These are phyloP conservation scores for Talaromyces sp. DNA, from an alignment of 2,329 filamentous ascomycete genomes.

Conservation along the genomic window DNA sequence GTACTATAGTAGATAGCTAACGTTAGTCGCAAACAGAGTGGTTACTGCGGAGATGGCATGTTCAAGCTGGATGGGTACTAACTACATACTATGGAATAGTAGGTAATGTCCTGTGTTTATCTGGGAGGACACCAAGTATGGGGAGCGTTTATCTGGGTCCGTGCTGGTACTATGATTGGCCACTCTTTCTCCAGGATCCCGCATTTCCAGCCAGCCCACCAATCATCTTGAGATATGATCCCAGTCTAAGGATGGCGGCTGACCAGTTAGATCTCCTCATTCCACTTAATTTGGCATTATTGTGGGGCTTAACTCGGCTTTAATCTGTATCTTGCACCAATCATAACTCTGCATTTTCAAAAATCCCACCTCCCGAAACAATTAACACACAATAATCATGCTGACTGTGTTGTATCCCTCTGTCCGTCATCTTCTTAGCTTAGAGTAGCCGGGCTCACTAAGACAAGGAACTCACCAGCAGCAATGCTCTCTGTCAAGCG, in stretches of 20 bases:
- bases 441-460: not conserved
- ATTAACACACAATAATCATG: not conserved
- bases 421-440: not conserved
- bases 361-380: not conserved
- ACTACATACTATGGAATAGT: too few relatives aligned
- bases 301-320: not conserved
- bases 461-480: not conserved
- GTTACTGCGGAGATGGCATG: not conserved
- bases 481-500: not conserved
- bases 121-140: not conserved
- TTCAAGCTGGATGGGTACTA: not conserved
- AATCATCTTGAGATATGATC: not conserved
- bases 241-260: fast-evolving
- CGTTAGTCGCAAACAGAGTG: too few relatives aligned
- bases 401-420: not conserved
- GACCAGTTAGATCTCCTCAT: not conserved
- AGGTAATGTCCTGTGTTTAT: not conserved
- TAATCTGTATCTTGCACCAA: not conserved
- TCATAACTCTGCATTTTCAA: not conserved
- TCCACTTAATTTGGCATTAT: not conserved
- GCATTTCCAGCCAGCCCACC: not conserved
- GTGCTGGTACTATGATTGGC: not conserved
- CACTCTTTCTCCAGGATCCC: too few relatives aligned
- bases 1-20: not conserved
- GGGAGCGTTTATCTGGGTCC: not conserved